Evolutionary conservation across 2,329 filamentous ascomycete genomes (phyloP).

Genomic region (Rasamsonia emersonii): DNA sequence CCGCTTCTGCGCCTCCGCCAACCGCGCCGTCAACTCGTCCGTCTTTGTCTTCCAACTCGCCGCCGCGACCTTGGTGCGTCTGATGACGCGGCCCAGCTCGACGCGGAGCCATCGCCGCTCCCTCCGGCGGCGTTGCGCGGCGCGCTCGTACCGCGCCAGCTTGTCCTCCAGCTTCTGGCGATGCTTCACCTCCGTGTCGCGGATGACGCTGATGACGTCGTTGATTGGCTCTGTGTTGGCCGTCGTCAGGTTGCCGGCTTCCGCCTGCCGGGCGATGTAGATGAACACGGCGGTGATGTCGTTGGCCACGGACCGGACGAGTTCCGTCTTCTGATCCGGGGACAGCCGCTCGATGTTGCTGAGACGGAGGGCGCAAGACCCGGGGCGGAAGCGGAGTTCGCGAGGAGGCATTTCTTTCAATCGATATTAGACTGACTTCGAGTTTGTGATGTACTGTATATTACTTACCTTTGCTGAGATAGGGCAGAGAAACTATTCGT

Average conservation of each 20-base stretch:
- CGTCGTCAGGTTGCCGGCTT: constrained; percentile 15
- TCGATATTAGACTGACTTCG: no score
- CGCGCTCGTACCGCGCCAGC: constrained; percentile 11
- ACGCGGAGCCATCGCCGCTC: constrained; percentile 14
- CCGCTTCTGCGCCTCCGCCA: no score
- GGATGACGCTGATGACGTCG: constrained; percentile 18
- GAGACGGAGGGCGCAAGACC: constrained; percentile 17
- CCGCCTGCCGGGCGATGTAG: constrained; percentile 18
- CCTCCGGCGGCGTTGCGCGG: constrained; percentile 10
- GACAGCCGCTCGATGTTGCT: constrained; percentile 13
- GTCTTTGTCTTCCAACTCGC: constrained; percentile 11
- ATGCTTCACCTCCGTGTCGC: constrained; percentile 11
- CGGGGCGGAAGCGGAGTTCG: constrained; percentile 3
- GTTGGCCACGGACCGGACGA: constrained; percentile 19
- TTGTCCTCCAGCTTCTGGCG: constrained; percentile 14
- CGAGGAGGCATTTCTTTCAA: no score
- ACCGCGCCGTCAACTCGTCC: constrained; percentile 6
- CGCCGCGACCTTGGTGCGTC: constrained; percentile 10
- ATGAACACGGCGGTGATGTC: constrained; percentile 24
- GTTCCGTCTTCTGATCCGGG: constrained; percentile 12
- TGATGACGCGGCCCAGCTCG: constrained; percentile 14
- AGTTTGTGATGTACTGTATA: no score
- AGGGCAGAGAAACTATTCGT: no score
- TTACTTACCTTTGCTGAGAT: no score
- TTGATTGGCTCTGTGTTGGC: constrained; percentile 19